A percentile compares a stretch with the other conserved stretches of the same genome.
These are phyloP conservation scores for Juglanconis oblonga DNA, from an alignment of 2,329 filamentous ascomycete species.

Conservation along the genomic window DNA sequence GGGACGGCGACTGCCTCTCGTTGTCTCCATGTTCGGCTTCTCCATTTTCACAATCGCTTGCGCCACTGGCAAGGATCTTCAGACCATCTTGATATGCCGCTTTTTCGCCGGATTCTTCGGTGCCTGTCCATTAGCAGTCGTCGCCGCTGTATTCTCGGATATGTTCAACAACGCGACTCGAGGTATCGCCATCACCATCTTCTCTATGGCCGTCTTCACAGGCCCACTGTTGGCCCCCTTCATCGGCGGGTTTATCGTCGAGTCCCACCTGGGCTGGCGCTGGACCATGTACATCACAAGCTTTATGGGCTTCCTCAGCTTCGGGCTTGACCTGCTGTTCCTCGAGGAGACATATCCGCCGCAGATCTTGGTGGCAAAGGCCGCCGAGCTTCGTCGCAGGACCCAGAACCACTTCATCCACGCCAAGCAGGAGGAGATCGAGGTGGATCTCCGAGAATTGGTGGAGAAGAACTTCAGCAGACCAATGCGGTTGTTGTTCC, in stretches of 20 bases:
- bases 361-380: conserved; percentile 60
- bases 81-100: conserved; percentile 66
- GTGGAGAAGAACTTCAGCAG: conserved; percentile 66
- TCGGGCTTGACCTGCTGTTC: conserved; percentile 58
- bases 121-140: conserved; percentile 65
- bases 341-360: conserved; percentile 70
- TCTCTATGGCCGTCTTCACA: conserved; percentile 62
- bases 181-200: conserved; percentile 56
- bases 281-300: conserved; percentile 67
- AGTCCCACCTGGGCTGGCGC: conserved; percentile 65
- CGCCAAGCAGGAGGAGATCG: conserved; percentile 69
- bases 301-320: conserved; percentile 62
- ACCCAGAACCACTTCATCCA: conserved; percentile 70
- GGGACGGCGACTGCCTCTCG: conserved; percentile 62
- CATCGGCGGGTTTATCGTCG: conserved; percentile 64
- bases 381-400: conserved; percentile 57
- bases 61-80: conserved; percentile 64
- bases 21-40: conserved; percentile 65
- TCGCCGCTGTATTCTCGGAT: conserved; percentile 69
- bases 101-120: conserved; percentile 75
- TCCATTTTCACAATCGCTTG: conserved; percentile 65
- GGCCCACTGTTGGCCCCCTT: conserved; percentile 67
- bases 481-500: conserved; percentile 62
- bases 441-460: conserved; percentile 62
- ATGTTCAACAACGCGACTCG: conserved; percentile 65